Evolutionary conservation across 2,329 filamentous ascomycete genomes (phyloP).

Genomic region (Hortaea werneckii): DNA sequence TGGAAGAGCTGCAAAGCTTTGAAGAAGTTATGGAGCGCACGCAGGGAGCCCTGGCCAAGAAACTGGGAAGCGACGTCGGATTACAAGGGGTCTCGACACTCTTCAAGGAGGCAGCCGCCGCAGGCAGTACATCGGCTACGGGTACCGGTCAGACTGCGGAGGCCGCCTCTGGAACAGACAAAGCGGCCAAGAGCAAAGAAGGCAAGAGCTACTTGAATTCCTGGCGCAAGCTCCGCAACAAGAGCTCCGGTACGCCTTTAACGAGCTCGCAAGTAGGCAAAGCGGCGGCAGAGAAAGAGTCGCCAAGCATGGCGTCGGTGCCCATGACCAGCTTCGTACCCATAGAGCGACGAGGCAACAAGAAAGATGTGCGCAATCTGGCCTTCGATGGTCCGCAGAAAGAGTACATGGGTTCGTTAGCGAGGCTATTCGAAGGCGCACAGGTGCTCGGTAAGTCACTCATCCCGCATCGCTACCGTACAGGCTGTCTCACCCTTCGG

Average conservation of each 20-base stretch:
- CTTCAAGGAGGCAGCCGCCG: slow-evolving; percentile 56
- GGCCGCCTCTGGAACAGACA: slow-evolving; percentile 27
- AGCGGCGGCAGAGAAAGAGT: slow-evolving; percentile 46
- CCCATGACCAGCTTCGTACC: slow-evolving; percentile 61
- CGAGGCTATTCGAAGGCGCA: slow-evolving; percentile 82
- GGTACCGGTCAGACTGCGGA: slow-evolving; percentile 13
- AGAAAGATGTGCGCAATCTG: slow-evolving; percentile 48
- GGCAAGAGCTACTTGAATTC: slow-evolving; percentile 72
- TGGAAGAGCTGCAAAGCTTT: slow-evolving; percentile 87
- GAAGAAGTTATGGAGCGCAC: slow-evolving; percentile 81
- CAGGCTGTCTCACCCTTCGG: not conserved
- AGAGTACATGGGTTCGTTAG: slow-evolving; percentile 83
- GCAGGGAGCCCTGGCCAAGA: slow-evolving; percentile 65
- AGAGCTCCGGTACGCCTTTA: slow-evolving; percentile 59
- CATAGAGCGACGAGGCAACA: slow-evolving; percentile 39
- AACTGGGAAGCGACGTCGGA: slow-evolving; percentile 87
- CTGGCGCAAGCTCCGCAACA: slow-evolving; percentile 81
- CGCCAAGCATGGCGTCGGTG: slow-evolving; percentile 42
- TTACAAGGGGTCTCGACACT: slow-evolving; percentile 61
- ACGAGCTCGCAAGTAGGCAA: slow-evolving; percentile 10
- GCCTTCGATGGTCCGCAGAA: slow-evolving; percentile 76
- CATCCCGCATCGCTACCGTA: too few species aligned
- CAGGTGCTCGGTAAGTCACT: slow-evolving; percentile 71
- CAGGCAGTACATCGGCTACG: slow-evolving; percentile 2
- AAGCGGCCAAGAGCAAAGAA: slow-evolving; percentile 43